phyloP scores from a whole-genome alignment of 2,329 filamentous ascomycete species.

The Colletotrichum spaethianum region DNA sequence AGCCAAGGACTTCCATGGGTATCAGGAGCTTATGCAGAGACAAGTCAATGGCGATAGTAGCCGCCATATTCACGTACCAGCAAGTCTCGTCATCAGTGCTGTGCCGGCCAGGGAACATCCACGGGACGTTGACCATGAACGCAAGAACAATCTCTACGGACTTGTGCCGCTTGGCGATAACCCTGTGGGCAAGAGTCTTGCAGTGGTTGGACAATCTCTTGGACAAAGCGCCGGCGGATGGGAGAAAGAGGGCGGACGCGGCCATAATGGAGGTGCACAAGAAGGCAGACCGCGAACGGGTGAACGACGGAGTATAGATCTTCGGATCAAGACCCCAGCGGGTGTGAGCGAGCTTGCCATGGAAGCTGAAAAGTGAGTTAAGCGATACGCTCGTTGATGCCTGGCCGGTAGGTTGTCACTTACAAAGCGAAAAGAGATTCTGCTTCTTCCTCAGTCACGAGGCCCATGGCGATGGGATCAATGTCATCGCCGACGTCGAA shows the following conservation, averaged over 20 bases:
- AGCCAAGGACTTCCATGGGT: conserved; percentile 64
- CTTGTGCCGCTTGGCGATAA: conserved; percentile 73
- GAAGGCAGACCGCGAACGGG: conserved; percentile 77
- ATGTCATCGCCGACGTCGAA: conserved; percentile 75
- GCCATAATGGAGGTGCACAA: conserved; percentile 80
- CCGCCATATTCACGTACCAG: conserved; percentile 77
- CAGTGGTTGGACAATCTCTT: conserved; percentile 76
- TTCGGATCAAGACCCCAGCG: conserved; percentile 80
- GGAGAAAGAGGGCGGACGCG: conserved; percentile 77
- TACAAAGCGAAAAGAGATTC: conserved; percentile 76
- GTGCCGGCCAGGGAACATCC: conserved; percentile 79
- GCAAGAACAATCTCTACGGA: conserved; percentile 82
- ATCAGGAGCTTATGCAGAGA: conserved; percentile 79
- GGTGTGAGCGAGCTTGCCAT: conserved; percentile 79
- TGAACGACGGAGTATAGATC: conserved; percentile 76
- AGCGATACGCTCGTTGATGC: conserved; percentile 15
- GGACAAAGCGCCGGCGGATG: conserved; percentile 74
- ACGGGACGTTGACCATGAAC: conserved; percentile 83
- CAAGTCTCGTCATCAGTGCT: conserved; percentile 82
- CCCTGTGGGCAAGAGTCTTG: conserved; percentile 72
- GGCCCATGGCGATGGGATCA: conserved; percentile 78
- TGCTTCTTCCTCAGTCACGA: conserved; percentile 77
- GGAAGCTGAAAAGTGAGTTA: conserved; percentile 65
- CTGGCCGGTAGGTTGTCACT: conserved; percentile 46
- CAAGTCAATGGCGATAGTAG: conserved; percentile 78